Percentiles rank a stretch among this genome's conserved stretches.
Evolutionary conservation across 768 basidiomycete species (phyloP).

Genomic region (Dentipellis fragilis): DNA sequence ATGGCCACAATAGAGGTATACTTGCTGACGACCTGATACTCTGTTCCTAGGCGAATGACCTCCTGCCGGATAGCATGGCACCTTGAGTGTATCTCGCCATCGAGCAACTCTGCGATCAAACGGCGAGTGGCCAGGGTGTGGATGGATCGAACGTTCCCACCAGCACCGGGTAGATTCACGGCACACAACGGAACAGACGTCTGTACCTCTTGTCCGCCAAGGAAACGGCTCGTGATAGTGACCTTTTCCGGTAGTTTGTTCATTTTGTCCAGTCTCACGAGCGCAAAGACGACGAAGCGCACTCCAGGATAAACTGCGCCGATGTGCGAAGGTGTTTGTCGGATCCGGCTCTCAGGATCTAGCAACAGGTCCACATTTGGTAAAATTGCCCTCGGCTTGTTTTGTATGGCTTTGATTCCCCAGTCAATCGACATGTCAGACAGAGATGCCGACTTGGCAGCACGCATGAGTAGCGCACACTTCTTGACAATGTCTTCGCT

Average conservation of each 20-base stretch:
- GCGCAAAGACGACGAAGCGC: conserved; percentile 25
- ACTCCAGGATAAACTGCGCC: conserved; percentile 22
- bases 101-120: conserved; percentile 41
- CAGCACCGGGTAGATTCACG: conserved; percentile 14
- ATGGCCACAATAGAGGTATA: conserved; percentile 51
- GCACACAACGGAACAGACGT: conserved; percentile 14
- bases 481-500: conserved; percentile 40
- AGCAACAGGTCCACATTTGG: not conserved
- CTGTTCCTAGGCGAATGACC: conserved; percentile 39
- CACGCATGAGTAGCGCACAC: conserved; percentile 38
- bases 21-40: conserved; percentile 41
- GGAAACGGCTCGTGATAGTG: conserved; percentile 17
- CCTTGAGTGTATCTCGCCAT: conserved; percentile 4
- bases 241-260: conserved; percentile 16
- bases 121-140: conserved; percentile 46
- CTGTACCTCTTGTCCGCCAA: conserved; percentile 16
- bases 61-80: conserved; percentile 8
- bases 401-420: conserved; percentile 14
- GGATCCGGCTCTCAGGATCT: conserved; percentile 15
- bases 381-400: no score
- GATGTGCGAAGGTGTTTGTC: conserved; percentile 24
- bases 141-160: conserved; percentile 22
- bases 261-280: conserved; percentile 15
- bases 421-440: conserved; percentile 40
- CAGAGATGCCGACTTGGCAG: conserved; percentile 37